Evolutionary conservation across 306 rosid species (phyloP).

Genomic region (Echinosophora koreensis): DNA sequence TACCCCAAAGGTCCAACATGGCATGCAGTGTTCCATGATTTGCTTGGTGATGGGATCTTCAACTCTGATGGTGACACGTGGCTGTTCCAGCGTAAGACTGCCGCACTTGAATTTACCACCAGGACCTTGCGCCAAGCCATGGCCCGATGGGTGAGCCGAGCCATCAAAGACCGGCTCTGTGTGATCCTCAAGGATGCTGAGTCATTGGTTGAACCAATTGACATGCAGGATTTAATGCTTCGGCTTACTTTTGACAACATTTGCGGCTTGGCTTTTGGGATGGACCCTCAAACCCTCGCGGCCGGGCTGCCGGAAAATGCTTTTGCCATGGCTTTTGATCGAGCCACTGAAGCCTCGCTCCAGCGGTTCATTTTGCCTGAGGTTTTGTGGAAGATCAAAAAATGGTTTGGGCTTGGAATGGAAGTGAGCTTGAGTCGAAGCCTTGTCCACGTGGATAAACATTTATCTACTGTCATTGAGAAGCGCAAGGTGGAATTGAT

Average conservation of each 20-base stretch:
- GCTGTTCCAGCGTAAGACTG: conserved; percentile 90
- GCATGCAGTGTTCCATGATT: conserved; percentile 92
- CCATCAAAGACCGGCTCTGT: conserved; percentile 82
- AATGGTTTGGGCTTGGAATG: conserved; percentile 91
- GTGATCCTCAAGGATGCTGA: conserved; percentile 62
- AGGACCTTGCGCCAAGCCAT: conserved; percentile 91
- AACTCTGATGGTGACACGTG: conserved; percentile 96
- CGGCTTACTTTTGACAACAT: conserved; percentile 92
- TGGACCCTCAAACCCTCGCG: conserved; percentile 80
- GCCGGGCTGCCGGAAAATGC: conserved; percentile 62
- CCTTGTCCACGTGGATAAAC: conserved; percentile 69
- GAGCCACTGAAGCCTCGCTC: conserved; percentile 88
- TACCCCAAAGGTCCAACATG: conserved; percentile 95
- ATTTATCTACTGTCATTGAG: conserved; percentile 76
- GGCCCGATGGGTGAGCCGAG: conserved; percentile 95
- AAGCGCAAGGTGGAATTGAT: conserved; percentile 81
- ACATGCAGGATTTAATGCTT: conserved; percentile 78
- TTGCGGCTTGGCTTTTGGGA: conserved; percentile 88
- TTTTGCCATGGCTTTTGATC: conserved; percentile 80
- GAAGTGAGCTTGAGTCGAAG: conserved; percentile 89
- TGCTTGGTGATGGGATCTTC: conserved; percentile 88
- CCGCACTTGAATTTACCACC: conserved; percentile 93
- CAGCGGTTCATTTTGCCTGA: conserved; percentile 85
- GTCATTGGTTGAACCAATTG: conserved; percentile 57
- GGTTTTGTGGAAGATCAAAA: conserved; percentile 78